phyloP scores from a whole-genome alignment of 2,329 filamentous ascomycete genomes.

The Cercospora canescens region DNA sequence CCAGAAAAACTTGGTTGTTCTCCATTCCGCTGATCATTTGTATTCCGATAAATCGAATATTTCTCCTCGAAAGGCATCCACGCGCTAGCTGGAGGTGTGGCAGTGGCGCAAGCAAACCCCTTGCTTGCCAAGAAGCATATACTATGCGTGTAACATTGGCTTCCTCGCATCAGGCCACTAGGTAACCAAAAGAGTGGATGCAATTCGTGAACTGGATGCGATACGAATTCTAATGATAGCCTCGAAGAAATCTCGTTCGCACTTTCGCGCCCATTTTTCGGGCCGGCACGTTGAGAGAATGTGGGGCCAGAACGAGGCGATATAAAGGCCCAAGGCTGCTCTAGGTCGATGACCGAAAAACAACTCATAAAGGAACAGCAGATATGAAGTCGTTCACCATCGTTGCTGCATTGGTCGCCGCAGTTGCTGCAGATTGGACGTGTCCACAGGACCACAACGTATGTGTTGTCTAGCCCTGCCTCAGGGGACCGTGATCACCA shows the following conservation, averaged over 20 bases:
- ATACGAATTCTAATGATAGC: neutral
- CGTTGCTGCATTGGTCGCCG: neutral
- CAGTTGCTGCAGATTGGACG: constrained; percentile 1
- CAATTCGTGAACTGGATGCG: neutral
- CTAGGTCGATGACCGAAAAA: neutral
- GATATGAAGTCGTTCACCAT: constrained; percentile 3
- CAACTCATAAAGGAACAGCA: neutral
- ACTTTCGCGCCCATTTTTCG: neutral
- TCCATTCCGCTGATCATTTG: neutral
- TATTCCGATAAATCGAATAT: no score
- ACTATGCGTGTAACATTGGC: constrained; percentile 1
- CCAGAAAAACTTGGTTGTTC: neutral
- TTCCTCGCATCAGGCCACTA: neutral
- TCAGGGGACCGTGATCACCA: neutral
- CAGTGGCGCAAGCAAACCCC: neutral
- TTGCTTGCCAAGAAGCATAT: neutral
- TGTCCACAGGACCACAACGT: constrained; percentile 5
- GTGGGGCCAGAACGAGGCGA: neutral
- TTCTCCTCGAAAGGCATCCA: no score
- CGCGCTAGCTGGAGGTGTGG: neutral
- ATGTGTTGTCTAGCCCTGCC: neutral
- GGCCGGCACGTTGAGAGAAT: neutral
- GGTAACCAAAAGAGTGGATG: neutral
- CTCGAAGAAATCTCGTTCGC: neutral
- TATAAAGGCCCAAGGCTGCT: neutral